Base-by-base conservation (phyloP, 2,329 filamentous ascomycete species). In the Xylariaceae sp. region DNA sequence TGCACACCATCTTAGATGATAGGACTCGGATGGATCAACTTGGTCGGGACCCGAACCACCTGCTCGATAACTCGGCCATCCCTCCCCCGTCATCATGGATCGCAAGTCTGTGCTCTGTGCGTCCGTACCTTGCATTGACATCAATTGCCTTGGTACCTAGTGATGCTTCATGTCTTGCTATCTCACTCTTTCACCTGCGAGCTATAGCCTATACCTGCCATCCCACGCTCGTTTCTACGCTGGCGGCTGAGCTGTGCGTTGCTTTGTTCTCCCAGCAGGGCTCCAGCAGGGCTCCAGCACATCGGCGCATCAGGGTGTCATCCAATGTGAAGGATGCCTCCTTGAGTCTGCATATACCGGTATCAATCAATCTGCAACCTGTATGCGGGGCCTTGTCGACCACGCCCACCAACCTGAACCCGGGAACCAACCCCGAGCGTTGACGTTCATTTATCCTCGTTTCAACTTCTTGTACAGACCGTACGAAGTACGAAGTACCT, bases 61-160 rank as follows among this genome's bases (percentile, higher is more conserved):
- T 26, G 26, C 26, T 26, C 26, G 26, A 26, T 26, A 26, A 26
- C 26, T 4, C 26, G 26, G 8, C 26, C n/a, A 22, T 19, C 29
- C 30, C 40, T 37, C 51, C n/a, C 41, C 36, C 51, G 30, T 44
- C 39, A 44, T 36, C 37, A 22, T 43, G 48, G 18, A 15, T 43
- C 45, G 30, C 46, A n/a, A 49, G 15, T 37, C 41, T 56, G 60
- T 61, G 61, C 56, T 59, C 61, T 58, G 16, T 50, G 49, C 52
- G n/a, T n/a, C n/a, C 58, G 63, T 65, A 64, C 63, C 63, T n/a
- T 65, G 62, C 63, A 55, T 65, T 8, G 26, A 26, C 26, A 26
- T 26, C 26, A 26, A 26, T 8, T 8, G 26, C 26, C 26, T 8
- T 26, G 4, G 5, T 8, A 8, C 4, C 26, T n/a, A n/a, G n/a